Conservation (phyloP, 2,329 filamentous ascomycete genomes). For the Beauveria medogensis region DNA sequence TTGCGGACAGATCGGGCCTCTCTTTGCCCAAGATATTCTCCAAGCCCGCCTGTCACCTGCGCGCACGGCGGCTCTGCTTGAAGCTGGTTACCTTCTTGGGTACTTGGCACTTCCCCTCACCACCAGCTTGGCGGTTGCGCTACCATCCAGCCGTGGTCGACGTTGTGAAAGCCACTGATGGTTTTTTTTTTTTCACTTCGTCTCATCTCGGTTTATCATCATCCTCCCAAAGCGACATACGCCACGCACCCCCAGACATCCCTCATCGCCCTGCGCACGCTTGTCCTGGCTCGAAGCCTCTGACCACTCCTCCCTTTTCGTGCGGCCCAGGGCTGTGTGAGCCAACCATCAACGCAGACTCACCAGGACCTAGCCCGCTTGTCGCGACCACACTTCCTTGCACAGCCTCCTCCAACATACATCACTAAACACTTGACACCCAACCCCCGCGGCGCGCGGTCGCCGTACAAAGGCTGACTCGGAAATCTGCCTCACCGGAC, state of each 20-base stretch:
- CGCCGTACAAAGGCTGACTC: constrained; percentile 37
- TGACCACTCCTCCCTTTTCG: constrained; percentile 18
- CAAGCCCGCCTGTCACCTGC: not conserved
- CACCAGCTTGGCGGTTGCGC: not conserved
- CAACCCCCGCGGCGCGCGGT: constrained; percentile 26
- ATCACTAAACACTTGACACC: not conserved
- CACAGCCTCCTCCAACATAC: constrained; percentile 28
- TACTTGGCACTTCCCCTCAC: constrained; percentile 1
- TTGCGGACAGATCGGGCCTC: not conserved
- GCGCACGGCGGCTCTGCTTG: not conserved
- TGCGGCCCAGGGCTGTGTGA: constrained; percentile 15
- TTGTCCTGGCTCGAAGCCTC: not conserved
- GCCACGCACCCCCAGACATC: not conserved
- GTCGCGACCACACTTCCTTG: constrained; percentile 25
- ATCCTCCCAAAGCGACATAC: not conserved
- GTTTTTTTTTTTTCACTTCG: not conserved
- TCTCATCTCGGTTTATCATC: not conserved
- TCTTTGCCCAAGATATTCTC: not conserved
- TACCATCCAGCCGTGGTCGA: not conserved
- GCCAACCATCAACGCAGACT: not conserved
- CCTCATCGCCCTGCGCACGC: not conserved
- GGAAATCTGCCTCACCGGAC: constrained; percentile 30
- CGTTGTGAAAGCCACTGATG: not conserved
- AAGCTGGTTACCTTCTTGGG: no score
- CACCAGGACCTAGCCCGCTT: constrained; percentile 13